Conservation (phyloP, 78 protist species). For the Acrasis kona region DNA sequence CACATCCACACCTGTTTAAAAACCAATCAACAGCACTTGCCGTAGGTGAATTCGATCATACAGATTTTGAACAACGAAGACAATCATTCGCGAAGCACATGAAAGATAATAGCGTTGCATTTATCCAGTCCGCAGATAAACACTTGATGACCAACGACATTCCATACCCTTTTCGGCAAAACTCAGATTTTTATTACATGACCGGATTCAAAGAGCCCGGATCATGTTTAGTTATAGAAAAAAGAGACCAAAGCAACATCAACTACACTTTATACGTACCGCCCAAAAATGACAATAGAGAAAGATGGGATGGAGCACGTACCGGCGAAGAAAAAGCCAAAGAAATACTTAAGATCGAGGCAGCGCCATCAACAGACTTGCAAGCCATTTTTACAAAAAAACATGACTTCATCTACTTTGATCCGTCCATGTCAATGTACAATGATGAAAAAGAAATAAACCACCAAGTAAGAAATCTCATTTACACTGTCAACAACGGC, state of each 20-base stretch:
- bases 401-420: too few species aligned
- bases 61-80: too few species aligned
- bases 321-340: conserved; percentile 10
- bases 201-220: conserved; percentile 17
- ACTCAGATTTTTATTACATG: conserved; percentile 13
- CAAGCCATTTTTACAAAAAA: too few species aligned
- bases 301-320: conserved; percentile 14
- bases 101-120: conserved; percentile 1
- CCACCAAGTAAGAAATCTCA: too few species aligned
- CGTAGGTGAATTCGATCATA: too few species aligned
- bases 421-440: too few species aligned
- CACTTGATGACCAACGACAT: conserved; percentile 21
- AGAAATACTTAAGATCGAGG: too few species aligned
- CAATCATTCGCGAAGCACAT: background rate
- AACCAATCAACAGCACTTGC: too few species aligned
- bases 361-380: too few species aligned
- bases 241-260: background rate
- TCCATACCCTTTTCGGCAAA: conserved; percentile 19
- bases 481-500: too few species aligned
- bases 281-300: background rate
- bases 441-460: too few species aligned
- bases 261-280: background rate
- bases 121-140: background rate
- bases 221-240: background rate
- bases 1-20: too few species aligned